A percentile compares a stretch with the other conserved stretches of the same genome.
These are phyloP conservation scores for Monilinia laxa DNA, from an alignment of 2,329 filamentous ascomycete genomes.

Conservation along the genomic window DNA sequence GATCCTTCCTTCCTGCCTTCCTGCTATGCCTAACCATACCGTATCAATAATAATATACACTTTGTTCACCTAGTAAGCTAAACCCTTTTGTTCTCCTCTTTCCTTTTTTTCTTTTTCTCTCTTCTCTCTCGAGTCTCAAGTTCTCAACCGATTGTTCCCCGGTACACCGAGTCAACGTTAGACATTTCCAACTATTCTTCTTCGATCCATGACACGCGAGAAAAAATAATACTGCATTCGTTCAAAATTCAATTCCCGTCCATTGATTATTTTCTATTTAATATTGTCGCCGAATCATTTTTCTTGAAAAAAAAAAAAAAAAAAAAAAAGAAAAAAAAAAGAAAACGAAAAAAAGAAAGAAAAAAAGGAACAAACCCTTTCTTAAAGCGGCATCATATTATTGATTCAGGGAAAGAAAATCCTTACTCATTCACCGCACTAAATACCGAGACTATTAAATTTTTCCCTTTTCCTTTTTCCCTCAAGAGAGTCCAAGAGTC, in stretches of 20 bases:
- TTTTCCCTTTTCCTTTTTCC: slow-evolving; percentile 18
- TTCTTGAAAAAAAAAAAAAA: not conserved
- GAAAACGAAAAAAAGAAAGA: too few relatives aligned
- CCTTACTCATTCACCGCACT: slow-evolving; percentile 19
- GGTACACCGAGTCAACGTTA: not conserved
- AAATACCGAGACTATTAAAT: slow-evolving; percentile 9
- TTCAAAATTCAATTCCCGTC: too few relatives aligned
- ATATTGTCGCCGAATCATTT: not conserved
- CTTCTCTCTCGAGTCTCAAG: too few relatives aligned
- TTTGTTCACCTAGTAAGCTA: too few relatives aligned
- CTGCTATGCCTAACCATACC: too few relatives aligned
- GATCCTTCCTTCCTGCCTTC: too few relatives aligned
- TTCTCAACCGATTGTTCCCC: too few relatives aligned
- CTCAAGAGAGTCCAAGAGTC: slow-evolving; percentile 1
- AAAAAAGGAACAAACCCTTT: not conserved
- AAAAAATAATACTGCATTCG: too few relatives aligned
- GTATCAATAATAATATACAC: too few relatives aligned
- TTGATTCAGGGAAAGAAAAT: slow-evolving; percentile 15
- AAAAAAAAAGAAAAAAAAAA: too few relatives aligned
- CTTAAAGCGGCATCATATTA: slow-evolving; percentile 12
- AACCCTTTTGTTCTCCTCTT: not conserved
- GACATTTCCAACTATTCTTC: too few relatives aligned
- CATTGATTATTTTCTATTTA: not conserved
- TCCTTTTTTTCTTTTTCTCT: not conserved
- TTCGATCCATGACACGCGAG: too few relatives aligned